phyloP scores from a whole-genome alignment of 345 rosid genomes.

The Hibiscus syriacus region DNA sequence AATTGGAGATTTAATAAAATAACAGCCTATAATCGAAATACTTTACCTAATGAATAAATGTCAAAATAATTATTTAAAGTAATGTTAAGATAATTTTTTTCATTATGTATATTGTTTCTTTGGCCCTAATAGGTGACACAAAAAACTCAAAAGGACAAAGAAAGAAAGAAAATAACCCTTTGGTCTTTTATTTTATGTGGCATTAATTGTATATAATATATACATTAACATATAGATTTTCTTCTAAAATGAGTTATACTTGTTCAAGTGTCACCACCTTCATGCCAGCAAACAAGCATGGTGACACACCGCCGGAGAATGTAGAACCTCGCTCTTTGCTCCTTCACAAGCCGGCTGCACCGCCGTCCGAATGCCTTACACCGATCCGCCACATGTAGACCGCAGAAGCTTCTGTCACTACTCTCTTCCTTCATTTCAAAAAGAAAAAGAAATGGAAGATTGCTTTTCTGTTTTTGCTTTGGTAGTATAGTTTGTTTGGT shows the following conservation, averaged over 20 bases:
- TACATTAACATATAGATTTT: background rate
- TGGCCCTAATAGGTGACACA: too few relatives aligned
- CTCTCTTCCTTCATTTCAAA: conserved; percentile 23
- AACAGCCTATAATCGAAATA: too few relatives aligned
- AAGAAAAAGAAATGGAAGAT: conserved; percentile 5
- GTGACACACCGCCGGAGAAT: conserved; percentile 51
- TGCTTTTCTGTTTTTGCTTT: background rate
- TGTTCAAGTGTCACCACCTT: conserved; percentile 13
- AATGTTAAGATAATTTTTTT: too few relatives aligned
- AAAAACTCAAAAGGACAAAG: too few relatives aligned
- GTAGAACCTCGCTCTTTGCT: conserved; percentile 54
- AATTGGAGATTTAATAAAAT: too few relatives aligned
- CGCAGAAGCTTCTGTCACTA: conserved; percentile 14
- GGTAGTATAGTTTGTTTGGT: conserved; percentile 10
- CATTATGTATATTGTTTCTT: too few relatives aligned
- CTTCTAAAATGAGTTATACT: background rate
- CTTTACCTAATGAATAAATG: too few relatives aligned
- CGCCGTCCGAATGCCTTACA: conserved; percentile 34
- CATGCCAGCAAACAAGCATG: conserved; percentile 63
- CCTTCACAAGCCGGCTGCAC: conserved; percentile 49
- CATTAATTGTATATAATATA: too few relatives aligned
- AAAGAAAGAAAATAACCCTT: too few relatives aligned
- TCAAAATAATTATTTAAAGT: too few relatives aligned
- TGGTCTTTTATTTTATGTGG: too few relatives aligned
- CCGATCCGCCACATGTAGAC: conserved; percentile 22